Evolutionary conservation across 2,329 filamentous ascomycete genomes (phyloP), one percentile per base, ranked within the genome.

Genomic region (Nigrospora oryzae): DNA sequence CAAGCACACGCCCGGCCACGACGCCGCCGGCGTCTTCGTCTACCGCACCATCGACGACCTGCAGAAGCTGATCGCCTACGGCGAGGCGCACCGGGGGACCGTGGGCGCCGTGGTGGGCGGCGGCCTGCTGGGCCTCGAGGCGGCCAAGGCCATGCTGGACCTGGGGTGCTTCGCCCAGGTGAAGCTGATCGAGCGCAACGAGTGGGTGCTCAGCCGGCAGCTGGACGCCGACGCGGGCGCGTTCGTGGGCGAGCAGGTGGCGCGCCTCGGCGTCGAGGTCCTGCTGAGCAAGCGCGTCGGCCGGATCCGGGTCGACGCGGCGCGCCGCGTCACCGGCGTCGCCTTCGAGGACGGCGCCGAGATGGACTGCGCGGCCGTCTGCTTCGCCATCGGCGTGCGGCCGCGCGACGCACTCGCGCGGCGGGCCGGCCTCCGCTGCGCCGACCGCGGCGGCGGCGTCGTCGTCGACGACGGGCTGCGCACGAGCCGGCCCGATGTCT

Each of bases 101-200:
- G 76, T 77, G 2, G 89, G 86, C 0, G 77, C 81, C 5, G 88
- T 93, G 0, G 86, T 95, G 4, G 89, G 89, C 19, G 89, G 89
- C 43, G 89, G 89, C 1, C 64, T 96, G 19, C 73, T 95, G 0
- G 89, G 89, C 1, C 75, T 96, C 0, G 89, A 95, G 66, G 89
- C 89, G 2, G 89, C 88, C 32, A 93, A 95, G 56, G 89, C 89
- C 2, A 89, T 95, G 86, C 83, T 90, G 69, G 89, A 95, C 58
- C 69, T 95, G 10, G 75, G 86, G 53, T 77, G 81, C 42, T 94
- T 85, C 57, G 71, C 75, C 12, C 78, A 80, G 46, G 84, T 95
- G 42, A 86, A 82, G 53, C 69, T 95, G 10, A 80, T 95, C 42
- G 90, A 95, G 63, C 75, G 87, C 43, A 91, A 89, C 57, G 67